These are phyloP conservation scores for Protomyces inouyei DNA, from an alignment of 1,139 yeast species.

Conservation along the genomic window DNA sequence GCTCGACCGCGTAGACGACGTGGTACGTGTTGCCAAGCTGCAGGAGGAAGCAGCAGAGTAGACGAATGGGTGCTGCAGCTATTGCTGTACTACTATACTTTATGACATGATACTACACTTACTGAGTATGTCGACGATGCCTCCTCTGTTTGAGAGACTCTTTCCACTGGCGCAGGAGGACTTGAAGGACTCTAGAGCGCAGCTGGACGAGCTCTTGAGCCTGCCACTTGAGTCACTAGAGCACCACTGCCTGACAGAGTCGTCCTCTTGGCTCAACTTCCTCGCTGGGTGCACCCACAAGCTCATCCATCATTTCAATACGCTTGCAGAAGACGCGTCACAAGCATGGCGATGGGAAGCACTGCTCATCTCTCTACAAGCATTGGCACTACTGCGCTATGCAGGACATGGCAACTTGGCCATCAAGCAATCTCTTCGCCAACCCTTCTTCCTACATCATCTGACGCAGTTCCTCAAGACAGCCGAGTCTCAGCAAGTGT, in stretches of 20 bases:
- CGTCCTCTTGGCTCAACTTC: background rate
- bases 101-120: background rate
- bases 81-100: background rate
- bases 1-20: constrained; percentile 21
- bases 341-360: background rate
- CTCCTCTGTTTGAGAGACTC: background rate
- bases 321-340: background rate
- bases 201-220: background rate
- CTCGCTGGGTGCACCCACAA: background rate
- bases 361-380: background rate
- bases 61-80: background rate
- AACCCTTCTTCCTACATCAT: background rate
- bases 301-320: background rate
- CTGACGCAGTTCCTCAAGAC: background rate
- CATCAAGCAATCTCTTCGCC: background rate
- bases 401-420: background rate
- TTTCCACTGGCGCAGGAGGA: background rate
- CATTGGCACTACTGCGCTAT: background rate
- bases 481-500: background rate
- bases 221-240: background rate
- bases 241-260: background rate
- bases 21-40: constrained; percentile 7
- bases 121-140: no score
- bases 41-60: constrained; percentile 4
- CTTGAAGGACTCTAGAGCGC: background rate